These are phyloP conservation scores for Ogataea degrootiae DNA, from an alignment of 805 yeast species.

Conservation along the genomic window DNA sequence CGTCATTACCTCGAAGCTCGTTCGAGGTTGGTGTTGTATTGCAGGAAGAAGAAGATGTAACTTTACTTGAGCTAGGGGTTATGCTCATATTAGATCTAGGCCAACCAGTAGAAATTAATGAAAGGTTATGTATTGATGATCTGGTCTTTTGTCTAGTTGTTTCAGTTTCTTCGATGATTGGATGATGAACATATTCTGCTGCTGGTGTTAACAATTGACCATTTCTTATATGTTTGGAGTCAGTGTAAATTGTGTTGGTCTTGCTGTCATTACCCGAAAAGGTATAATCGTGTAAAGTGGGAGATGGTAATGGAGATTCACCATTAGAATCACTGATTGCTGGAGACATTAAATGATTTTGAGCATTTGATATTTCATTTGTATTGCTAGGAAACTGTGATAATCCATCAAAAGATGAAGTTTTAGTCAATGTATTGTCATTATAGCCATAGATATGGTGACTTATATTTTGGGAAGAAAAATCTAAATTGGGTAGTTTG, in stretches of 20 bases:
- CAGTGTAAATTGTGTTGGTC: too few species aligned
- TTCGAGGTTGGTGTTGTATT: neutral
- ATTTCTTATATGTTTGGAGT: too few species aligned
- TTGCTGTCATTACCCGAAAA: too few species aligned
- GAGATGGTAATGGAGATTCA: too few species aligned
- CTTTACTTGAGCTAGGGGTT: neutral
- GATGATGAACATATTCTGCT: too few species aligned
- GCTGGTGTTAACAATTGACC: too few species aligned
- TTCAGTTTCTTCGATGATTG: too few species aligned
- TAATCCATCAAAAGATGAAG: neutral
- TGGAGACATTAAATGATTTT: neutral
- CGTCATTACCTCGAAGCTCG: neutral
- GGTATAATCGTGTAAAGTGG: too few species aligned
- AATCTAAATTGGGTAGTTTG: slow-evolving; percentile 6
- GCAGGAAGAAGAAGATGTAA: neutral
- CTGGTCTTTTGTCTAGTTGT: too few species aligned
- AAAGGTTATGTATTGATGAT: neutral
- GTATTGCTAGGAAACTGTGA: neutral
- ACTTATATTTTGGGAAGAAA: neutral
- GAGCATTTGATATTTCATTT: neutral
- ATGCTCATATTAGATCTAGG: too few species aligned
- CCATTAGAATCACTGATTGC: neutral
- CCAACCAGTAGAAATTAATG: neutral
- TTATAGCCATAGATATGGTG: neutral
- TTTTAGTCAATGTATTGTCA: neutral